Conservation (phyloP, 148 eudicot species). For the Arbutus unedo region DNA sequence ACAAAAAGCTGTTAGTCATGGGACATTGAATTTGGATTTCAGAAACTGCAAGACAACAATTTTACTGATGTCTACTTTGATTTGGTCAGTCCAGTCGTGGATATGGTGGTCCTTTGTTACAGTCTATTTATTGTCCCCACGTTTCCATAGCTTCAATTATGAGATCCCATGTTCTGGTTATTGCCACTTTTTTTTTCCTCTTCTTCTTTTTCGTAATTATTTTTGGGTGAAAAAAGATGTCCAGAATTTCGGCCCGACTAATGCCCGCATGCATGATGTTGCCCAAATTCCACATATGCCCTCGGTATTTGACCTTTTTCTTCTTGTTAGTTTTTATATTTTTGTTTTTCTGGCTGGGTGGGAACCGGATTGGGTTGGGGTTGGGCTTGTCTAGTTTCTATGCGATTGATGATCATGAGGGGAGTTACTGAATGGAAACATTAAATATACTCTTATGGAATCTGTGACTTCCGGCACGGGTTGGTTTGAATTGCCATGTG, state of each 20-base stretch:
- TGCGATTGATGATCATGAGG: conserved; percentile 18
- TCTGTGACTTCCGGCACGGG: conserved; percentile 55
- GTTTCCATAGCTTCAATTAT: background rate
- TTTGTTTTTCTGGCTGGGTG: background rate
- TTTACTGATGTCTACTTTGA: conserved; percentile 29
- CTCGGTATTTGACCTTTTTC: background rate
- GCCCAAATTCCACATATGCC: background rate
- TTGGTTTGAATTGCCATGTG: conserved; percentile 40
- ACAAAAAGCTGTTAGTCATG: background rate
- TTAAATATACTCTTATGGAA: conserved; percentile 35
- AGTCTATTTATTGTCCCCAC: conserved; percentile 9
- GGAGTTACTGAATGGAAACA: conserved; percentile 24
- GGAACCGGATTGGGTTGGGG: background rate
- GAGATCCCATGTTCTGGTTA: conserved; percentile 15
- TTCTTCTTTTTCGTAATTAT: background rate
- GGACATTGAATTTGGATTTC: conserved; percentile 17
- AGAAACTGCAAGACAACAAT: conserved; percentile 9
- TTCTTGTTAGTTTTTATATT: background rate
- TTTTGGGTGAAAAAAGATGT: background rate
- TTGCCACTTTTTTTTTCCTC: background rate
- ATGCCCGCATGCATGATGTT: background rate
- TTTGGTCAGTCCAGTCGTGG: conserved; percentile 29
- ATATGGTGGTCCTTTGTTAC: conserved; percentile 38
- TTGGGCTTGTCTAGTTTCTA: conserved; percentile 9
- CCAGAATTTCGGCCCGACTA: background rate